Evolutionary conservation across 2,329 filamentous ascomycete genomes (phyloP), one percentile per base, ranked within the genome.

Genomic region (Didymella pinodella): DNA sequence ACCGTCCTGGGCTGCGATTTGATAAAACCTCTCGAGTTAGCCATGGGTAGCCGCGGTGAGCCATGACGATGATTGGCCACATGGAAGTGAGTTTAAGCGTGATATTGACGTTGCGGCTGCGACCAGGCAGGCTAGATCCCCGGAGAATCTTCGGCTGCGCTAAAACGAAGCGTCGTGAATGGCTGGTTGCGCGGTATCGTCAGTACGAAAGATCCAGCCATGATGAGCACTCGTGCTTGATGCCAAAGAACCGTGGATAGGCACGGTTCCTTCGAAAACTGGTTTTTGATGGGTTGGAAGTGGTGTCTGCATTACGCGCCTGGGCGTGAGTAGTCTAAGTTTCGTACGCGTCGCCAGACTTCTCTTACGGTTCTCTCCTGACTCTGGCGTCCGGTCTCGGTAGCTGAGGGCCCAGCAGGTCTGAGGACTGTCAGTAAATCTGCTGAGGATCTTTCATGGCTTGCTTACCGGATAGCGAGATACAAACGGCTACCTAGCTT

Each of bases 341-440:
- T 78, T 49, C 84, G 79, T 6, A 92, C 90, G 32, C 90, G 82
- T 64, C 83, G 84, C 90, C 90, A 93, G 1, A 90, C 87, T 68
- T 91, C 89, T 43, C 89, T 81, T 2, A 91, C 88, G 0, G 88
- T 85, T 58, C 90, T 81, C 65, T 92, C 89, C 67, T 93, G 90
- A 8, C 84, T 81, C 69, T 91, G 80, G 16, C 88, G 82, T 7
- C 83, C 89, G 2, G 86, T 88, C 69, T 92, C 90, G 0, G 75
- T 83, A 2, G 78, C 72, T 2, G 84, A 85, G 20, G 86, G 80
- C 0, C 88, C 88, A 34, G 88, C 89, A 4, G 90, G 88, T 65
- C 88, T 87, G 51, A 4, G 20, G 16, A 57, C 53, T 49, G 54
- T 45, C 12, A 54, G 41, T 28, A 20, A 34, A 0, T 40, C 2